Evolutionary conservation across 495 filamentous ascomycete genomes (phyloP).

Genomic region (Aspergillus cristatus): DNA sequence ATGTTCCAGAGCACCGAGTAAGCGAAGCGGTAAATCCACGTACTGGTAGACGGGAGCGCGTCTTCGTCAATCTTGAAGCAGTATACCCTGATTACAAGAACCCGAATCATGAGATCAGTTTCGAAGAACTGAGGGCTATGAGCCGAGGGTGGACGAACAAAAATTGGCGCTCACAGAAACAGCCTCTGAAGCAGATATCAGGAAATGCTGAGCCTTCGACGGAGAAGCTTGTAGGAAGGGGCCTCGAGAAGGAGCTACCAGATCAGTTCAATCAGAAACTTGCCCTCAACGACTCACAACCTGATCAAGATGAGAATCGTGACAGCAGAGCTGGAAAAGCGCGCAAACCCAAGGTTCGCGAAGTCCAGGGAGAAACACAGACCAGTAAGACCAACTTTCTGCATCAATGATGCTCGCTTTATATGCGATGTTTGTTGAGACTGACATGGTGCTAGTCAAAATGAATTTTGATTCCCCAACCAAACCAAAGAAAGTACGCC

Average conservation of each 20-base stretch:
- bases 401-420: constrained; percentile 5
- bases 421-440: constrained; percentile 1
- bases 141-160: constrained; percentile 67
- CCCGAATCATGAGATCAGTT: constrained; percentile 62
- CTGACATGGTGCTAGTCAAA: constrained; percentile 57
- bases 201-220: constrained; percentile 20
- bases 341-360: constrained; percentile 63
- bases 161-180: constrained; percentile 47
- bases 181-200: constrained; percentile 31
- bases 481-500: constrained; percentile 53
- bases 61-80: constrained; percentile 75
- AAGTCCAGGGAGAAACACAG: constrained; percentile 70
- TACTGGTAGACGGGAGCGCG: constrained; percentile 69
- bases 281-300: constrained; percentile 12
- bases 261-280: constrained; percentile 22
- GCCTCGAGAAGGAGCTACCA: constrained; percentile 13
- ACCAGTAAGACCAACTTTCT: constrained; percentile 73
- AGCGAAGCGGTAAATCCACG: constrained; percentile 69
- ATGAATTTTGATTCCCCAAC: constrained; percentile 85
- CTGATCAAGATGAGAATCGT: constrained; percentile 24
- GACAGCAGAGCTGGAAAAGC: constrained; percentile 32
- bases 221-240: constrained; percentile 7
- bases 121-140: constrained; percentile 82
- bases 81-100: constrained; percentile 72
- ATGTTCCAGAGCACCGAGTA: constrained; percentile 42